Base-by-base conservation (phyloP, 2,329 filamentous ascomycete species). In the Triangularia setosa region DNA sequence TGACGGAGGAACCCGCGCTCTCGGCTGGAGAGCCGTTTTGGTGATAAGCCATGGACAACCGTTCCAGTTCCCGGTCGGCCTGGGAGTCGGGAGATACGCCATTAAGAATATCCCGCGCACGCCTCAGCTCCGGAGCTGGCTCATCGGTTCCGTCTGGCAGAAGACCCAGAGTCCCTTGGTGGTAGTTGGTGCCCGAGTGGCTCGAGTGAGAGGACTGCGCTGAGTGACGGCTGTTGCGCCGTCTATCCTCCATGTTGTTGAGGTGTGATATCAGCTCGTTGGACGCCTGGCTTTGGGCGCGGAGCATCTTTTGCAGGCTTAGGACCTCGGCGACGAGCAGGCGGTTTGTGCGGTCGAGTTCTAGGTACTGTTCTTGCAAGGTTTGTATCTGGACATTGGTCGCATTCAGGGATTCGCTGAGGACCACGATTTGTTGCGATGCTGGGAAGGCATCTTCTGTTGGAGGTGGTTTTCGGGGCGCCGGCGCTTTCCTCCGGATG, bases 401-500 rank as follows among this genome's bases (percentile, higher is more conserved):
- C 9, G 93, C 94, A 60, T 92, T 87, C 60, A 97, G 81, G 71
- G 96, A 93, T 72, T 92, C 91, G 75, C 92, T 94, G 72, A 97
- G 86, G 69, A 97, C 84, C 68, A 94, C 90, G 74, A 97, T 90
- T 75, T 97, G 94, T 75, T 96, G 93, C 24, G 88, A 89, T 1
- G 92, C 90, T 24, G 91, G 87, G 63, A 91, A 88, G 55, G 90
- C 84, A 60, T 97, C 93, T 63, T 88, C 89, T 18, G 81, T 75
- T 11, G 80, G 79, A 69, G 86, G 84, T 2, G 83, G 78, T 75
- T 97, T 98, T 69, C 94, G 84, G 2, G 94, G 91, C 1, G 94
- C 93, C 0, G 95, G 95, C 2, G 95, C 94, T 79, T 99, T 99
- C 71, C 95, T 86, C 72, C 93, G 88, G 73, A 99, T 99, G 71